These are phyloP conservation scores for Saksenaea vasiformis DNA, from an alignment of 371 early-diverging fungal genomes.

Conservation along the genomic window DNA sequence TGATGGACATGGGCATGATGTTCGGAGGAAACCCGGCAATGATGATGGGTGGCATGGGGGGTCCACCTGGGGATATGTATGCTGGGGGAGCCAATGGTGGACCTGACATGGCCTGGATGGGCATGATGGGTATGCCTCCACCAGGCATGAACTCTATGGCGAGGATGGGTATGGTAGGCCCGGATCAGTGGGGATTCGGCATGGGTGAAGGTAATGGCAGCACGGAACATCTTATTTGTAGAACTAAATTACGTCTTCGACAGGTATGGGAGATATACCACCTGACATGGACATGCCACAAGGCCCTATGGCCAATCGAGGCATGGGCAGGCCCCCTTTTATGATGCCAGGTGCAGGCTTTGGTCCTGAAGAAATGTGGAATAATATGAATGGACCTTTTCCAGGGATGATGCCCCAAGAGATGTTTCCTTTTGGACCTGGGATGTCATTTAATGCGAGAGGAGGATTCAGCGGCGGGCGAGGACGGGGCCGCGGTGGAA, in stretches of 20 bases:
- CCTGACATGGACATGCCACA: slow-evolving; percentile 22
- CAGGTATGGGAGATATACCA: slow-evolving; percentile 11
- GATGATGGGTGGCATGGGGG: slow-evolving; percentile 19
- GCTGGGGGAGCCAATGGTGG: slow-evolving; percentile 6
- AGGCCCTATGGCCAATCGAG: slow-evolving; percentile 6
- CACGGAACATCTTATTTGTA: not conserved
- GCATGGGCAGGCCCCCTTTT: slow-evolving; percentile 37
- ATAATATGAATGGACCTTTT: slow-evolving; percentile 21
- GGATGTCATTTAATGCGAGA: slow-evolving; percentile 21
- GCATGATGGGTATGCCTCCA: slow-evolving; percentile 38
- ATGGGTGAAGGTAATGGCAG: slow-evolving; percentile 17
- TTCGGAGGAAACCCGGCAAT: slow-evolving; percentile 27
- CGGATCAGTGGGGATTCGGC: slow-evolving; percentile 16
- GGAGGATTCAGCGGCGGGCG: slow-evolving; percentile 33
- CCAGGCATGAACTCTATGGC: slow-evolving; percentile 37
- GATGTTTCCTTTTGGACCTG: slow-evolving; percentile 27
- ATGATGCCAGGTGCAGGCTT: slow-evolving; percentile 35
- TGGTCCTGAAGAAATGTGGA: slow-evolving; percentile 23
- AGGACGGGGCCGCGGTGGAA: slow-evolving; percentile 24
- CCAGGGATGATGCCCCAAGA: slow-evolving; percentile 47
- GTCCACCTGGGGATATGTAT: slow-evolving; percentile 13
- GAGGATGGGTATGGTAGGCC: slow-evolving; percentile 25
- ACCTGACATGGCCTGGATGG: slow-evolving; percentile 46
- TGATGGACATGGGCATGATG: slow-evolving; percentile 19
- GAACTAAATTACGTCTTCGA: not conserved